phyloP scores from a whole-genome alignment of 2,329 filamentous ascomycete species.

The Phoma sp. region DNA sequence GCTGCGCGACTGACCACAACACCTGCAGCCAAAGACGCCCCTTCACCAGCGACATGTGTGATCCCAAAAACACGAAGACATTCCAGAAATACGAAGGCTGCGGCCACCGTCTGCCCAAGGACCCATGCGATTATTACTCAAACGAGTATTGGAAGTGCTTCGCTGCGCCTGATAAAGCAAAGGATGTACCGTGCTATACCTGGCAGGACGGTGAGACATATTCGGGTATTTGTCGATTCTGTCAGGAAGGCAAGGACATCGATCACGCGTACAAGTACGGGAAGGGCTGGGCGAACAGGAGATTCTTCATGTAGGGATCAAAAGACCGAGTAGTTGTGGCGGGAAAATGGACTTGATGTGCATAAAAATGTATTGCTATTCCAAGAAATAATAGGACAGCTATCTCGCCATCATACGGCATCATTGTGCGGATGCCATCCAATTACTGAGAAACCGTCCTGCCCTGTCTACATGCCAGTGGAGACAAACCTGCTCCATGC shows the following conservation, averaged over 20 bases:
- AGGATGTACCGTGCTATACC: neutral
- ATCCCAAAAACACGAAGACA: neutral
- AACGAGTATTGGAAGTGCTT: neutral
- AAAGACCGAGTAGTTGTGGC: neutral
- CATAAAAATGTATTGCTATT: constrained; percentile 10
- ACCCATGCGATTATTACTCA: neutral
- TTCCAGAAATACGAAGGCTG: constrained; percentile 3
- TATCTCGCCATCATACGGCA: constrained; percentile 5
- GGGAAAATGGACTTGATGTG: neutral
- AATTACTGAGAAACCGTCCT: constrained; percentile 3
- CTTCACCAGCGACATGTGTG: neutral
- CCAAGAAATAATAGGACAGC: constrained; percentile 7
- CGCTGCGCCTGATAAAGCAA: neutral
- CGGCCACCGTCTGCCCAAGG: constrained; percentile 2
- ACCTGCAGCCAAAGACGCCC: neutral
- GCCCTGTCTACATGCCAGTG: constrained; percentile 1
- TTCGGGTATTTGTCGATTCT: neutral
- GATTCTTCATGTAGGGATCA: neutral
- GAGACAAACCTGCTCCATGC: neutral
- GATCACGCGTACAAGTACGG: neutral
- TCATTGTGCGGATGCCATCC: neutral
- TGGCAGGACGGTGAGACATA: neutral
- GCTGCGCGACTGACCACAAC: neutral
- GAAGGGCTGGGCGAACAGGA: neutral
- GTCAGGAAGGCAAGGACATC: constrained; percentile 3